Evolutionary conservation across 1,284 basidiomycete genomes (phyloP).

Genomic region (Trametes versicolor): DNA sequence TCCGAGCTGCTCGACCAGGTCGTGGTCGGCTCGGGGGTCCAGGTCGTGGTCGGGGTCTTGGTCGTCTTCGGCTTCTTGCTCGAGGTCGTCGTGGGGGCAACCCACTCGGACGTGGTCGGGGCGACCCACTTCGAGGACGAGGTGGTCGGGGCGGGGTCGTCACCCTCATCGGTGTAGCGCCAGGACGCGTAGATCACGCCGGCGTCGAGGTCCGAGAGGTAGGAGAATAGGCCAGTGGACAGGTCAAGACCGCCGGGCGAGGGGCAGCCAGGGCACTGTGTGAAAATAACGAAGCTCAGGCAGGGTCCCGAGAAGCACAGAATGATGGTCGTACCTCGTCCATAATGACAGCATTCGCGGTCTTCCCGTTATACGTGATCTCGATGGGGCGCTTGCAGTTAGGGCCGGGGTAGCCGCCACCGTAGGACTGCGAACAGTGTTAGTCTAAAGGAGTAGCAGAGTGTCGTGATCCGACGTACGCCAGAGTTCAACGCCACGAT

Average conservation of each 20-base stretch:
- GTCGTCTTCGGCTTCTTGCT: slow-evolving; percentile 10
- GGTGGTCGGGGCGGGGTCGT: slow-evolving; percentile 19
- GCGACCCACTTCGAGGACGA: slow-evolving; percentile 36
- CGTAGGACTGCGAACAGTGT: slow-evolving; percentile 54
- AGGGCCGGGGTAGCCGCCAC: slow-evolving; percentile 64
- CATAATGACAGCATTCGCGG: slow-evolving; percentile 66
- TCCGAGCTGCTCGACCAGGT: slow-evolving; percentile 39
- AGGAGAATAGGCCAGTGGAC: slow-evolving; percentile 75
- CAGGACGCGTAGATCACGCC: slow-evolving; percentile 37
- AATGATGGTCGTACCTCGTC: slow-evolving; percentile 63
- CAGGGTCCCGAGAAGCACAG: slow-evolving; percentile 2
- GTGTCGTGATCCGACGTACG: slow-evolving; percentile 30
- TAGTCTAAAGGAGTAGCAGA: slow-evolving; percentile 39
- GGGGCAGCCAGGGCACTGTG: slow-evolving; percentile 78
- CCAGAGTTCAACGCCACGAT: slow-evolving; percentile 17
- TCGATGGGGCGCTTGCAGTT: slow-evolving; percentile 71
- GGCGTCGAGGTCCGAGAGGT: slow-evolving; percentile 55
- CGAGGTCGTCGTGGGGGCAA: slow-evolving; percentile 12
- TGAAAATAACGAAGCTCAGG: background rate
- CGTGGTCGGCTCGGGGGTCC: slow-evolving; percentile 25
- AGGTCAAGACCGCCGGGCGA: slow-evolving; percentile 78
- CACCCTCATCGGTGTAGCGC: slow-evolving; percentile 53
- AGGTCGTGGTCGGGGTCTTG: slow-evolving; percentile 33
- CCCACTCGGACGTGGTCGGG: slow-evolving; percentile 28
- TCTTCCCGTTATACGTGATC: slow-evolving; percentile 72